A percentile compares a stretch with the other conserved stretches of the same genome.
Conservation (phyloP, 345 rosid genomes). For the Aquilaria yunnanensis region DNA sequence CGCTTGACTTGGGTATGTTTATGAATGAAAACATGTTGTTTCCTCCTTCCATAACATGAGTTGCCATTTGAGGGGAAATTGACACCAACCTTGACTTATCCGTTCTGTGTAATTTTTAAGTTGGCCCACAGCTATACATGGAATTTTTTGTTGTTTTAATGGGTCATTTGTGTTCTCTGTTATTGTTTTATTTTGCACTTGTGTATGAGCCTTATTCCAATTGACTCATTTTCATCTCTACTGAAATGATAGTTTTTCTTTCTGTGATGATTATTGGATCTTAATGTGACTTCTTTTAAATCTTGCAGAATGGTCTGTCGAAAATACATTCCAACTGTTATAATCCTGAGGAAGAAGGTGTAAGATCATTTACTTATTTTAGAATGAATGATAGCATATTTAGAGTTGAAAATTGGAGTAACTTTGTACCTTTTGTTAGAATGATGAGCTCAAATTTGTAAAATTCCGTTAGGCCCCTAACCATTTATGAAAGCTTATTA, state of each 20-base stretch:
- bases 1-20: too few species aligned
- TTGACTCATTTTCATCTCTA: too few species aligned
- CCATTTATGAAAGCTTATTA: slow-evolving; percentile 23
- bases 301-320: slow-evolving; percentile 49
- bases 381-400: slow-evolving; percentile 55
- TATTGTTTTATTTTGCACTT: neutral
- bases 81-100: too few species aligned
- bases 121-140: too few species aligned
- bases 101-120: too few species aligned
- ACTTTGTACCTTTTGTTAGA: slow-evolving; percentile 61
- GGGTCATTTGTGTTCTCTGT: neutral
- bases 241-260: too few species aligned
- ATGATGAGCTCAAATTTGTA: slow-evolving; percentile 51
- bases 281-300: neutral
- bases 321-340: slow-evolving; percentile 49
- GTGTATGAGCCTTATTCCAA: too few species aligned
- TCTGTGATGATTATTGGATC: too few species aligned
- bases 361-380: slow-evolving; percentile 65
- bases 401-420: slow-evolving; percentile 59
- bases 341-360: slow-evolving; percentile 46
- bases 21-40: too few species aligned
- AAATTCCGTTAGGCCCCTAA: slow-evolving; percentile 11
- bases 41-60: too few species aligned
- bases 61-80: too few species aligned
- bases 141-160: too few species aligned